Evolutionary conservation across 176 grass and related monocot species (phyloP), one percentile per base, ranked within the genome.

Genomic region (Aegilops umbellulata): DNA sequence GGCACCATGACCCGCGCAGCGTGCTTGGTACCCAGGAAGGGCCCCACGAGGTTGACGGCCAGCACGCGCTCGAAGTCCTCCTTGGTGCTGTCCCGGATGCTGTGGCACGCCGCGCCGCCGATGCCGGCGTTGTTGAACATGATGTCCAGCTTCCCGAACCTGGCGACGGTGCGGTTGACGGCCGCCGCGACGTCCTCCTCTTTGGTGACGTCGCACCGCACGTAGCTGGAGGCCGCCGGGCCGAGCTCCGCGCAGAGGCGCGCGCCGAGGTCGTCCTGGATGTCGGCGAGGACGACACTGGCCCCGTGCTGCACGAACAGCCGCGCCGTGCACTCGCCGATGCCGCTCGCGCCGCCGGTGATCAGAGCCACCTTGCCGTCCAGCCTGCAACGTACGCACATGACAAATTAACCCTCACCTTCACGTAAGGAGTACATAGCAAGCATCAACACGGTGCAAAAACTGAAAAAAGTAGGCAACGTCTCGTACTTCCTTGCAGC

Each of bases 111-210:
- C n/a, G 57, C 84, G 15, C 84, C 89, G 64, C 88, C 72, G 83
- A 90, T 85, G 7, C 91, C 91, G 11, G 91, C 91, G 77, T 90
- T 93, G 88, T 87, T 93, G 91, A 87, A 90, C 88, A 93, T 93
- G 69, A 93, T 20, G 69, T 93, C 91, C 4, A 93, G 81, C 19
- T 16, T 41, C 7, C 91, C 91, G 82, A 77, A 87, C 38, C 62
- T 68, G 16, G 87, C 34, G 61, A 93, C 81, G 75, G 91, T 44
- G 77, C 83, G 73, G 27, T 93, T 81, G 41, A 93, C 84, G 16
- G 88, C 88, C 3, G 57, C 81, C 8, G 76, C 60, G 17, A 93
- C 80, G 84, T 93, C 82, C 61, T 8, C 60, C 82, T 93, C 91
- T 23, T 3, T 19, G 14, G 84, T 90, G 1, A 90, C 82, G 76